A percentile compares a stretch with the other conserved stretches of the same genome.
Evolutionary conservation across 2,329 filamentous ascomycete species (phyloP).

Genomic region (Epichloe hybrida): DNA sequence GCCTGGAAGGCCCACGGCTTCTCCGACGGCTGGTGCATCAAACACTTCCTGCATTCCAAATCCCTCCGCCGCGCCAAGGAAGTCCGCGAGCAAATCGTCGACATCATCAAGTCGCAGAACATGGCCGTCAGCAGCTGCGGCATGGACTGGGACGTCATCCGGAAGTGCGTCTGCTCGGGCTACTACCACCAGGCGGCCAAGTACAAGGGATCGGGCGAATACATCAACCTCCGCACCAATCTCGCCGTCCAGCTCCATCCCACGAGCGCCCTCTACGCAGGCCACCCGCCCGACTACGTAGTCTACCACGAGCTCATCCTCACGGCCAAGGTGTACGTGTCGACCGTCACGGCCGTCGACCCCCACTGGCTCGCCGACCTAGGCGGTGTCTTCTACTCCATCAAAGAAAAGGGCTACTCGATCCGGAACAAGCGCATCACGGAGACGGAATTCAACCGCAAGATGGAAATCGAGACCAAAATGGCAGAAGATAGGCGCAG

Average conservation of each 20-base stretch:
- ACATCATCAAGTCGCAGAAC: constrained; percentile 90
- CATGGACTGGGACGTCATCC: constrained; percentile 91
- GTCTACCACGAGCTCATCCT: constrained; percentile 97
- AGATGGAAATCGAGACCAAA: constrained; percentile 84
- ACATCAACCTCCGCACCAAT: constrained; percentile 88
- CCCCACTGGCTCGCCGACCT: constrained; percentile 95
- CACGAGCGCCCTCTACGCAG: constrained; percentile 85
- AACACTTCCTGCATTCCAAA: constrained; percentile 93
- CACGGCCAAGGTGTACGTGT: constrained; percentile 96
- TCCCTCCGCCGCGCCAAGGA: constrained; percentile 83
- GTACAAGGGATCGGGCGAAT: constrained; percentile 92
- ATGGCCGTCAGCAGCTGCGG: constrained; percentile 81
- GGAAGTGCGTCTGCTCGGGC: constrained; percentile 92
- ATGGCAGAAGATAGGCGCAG: constrained; percentile 75
- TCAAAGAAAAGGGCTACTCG: constrained; percentile 96
- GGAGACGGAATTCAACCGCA: constrained; percentile 82
- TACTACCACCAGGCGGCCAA: constrained; percentile 98
- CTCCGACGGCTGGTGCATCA: constrained; percentile 82
- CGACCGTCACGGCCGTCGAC: constrained; percentile 88
- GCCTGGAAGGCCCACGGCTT: constrained; percentile 89
- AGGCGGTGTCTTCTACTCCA: constrained; percentile 90
- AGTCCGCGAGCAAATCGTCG: constrained; percentile 81
- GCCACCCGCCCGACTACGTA: constrained; percentile 91
- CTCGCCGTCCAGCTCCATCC: constrained; percentile 91
- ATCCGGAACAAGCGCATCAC: constrained; percentile 72